These are phyloP conservation scores for Xerocomus spinulosus DNA, from an alignment of 768 basidiomycete species.

Conservation along the genomic window DNA sequence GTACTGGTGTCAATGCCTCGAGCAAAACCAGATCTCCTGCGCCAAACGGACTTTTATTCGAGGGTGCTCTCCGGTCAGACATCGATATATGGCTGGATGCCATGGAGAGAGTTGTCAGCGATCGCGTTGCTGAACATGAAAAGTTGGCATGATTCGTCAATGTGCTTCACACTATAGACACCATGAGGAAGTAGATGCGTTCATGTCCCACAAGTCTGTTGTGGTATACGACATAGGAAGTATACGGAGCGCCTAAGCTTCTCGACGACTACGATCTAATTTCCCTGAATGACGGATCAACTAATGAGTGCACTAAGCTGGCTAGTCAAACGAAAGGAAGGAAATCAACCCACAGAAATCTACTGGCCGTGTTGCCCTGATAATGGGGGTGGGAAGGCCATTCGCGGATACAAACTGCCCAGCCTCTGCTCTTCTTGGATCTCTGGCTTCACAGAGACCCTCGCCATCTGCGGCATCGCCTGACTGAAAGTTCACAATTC, in stretches of 20 bases:
- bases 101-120: constrained; percentile 71
- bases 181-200: neutral
- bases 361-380: constrained; percentile 1
- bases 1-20: constrained; percentile 35
- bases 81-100: constrained; percentile 80
- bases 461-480: neutral
- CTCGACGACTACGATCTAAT: constrained; percentile 1
- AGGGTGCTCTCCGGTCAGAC: constrained; percentile 19
- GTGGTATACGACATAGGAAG: constrained; percentile 1
- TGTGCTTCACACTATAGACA: neutral
- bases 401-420: constrained; percentile 1
- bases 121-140: constrained; percentile 50
- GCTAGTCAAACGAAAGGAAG: neutral
- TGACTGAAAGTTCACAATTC: constrained; percentile 44
- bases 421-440: neutral
- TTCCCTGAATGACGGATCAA: constrained; percentile 23
- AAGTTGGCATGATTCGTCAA: constrained; percentile 34
- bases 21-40: constrained; percentile 10
- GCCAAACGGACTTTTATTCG: constrained; percentile 4
- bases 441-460: neutral
- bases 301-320: constrained; percentile 11
- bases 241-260: constrained; percentile 3
- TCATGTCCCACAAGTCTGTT: neutral
- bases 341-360: constrained; percentile 21
- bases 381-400: constrained; percentile 6